Evolutionary conservation across 106 monocot genomes (phyloP), one percentile per base, ranked within the genome.

Genomic region (Dendrobium chrysotoxum): DNA sequence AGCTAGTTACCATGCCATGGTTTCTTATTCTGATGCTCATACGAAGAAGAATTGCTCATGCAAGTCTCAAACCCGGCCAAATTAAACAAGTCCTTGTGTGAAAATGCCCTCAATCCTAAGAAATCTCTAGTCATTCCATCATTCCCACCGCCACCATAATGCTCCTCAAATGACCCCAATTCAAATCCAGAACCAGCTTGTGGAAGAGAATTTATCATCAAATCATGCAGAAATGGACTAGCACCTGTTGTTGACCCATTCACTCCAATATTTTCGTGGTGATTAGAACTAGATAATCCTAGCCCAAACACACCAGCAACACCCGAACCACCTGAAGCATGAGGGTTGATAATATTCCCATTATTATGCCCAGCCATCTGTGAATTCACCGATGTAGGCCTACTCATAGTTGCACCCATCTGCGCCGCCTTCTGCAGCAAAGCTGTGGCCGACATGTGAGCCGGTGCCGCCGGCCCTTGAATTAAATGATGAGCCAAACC

Each of bases 41-140:
- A 70, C 17, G 82, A 74, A 21, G 83, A 72, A 15, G 31, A 28
- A 78, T 21, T 25, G 50, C 80, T 82, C 42, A 81, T 81, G 83
- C 85, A 81, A 65, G 86, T 68, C 68, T 83, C 90, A 12, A 87
- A 75, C 17, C 79, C 82, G 68, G 85, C 85, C 81, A 94, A 81
- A 85, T 77, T 86, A 53, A 94, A 73, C 5, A 94, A 75, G 12
- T 89, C 92, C 23, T 82, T 78, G n/a, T 81, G 89, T 6, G 89
- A 89, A 12, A 91, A 77, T 16, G 94, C 85, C 42, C 79, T 89
- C 1, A 94, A 81, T 21, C 94, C 86, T 81, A 94, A 80, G 86
- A 94, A 91, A 67, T 94, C 94, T 72, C 89, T 91, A 5, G 93
- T 94, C 84, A 87, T 68, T 20, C 75, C 84, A 74, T 86, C 85